Base-by-base conservation (phyloP, 1,284 basidiomycete genomes). In the Kalmanozyma brasiliensis region DNA sequence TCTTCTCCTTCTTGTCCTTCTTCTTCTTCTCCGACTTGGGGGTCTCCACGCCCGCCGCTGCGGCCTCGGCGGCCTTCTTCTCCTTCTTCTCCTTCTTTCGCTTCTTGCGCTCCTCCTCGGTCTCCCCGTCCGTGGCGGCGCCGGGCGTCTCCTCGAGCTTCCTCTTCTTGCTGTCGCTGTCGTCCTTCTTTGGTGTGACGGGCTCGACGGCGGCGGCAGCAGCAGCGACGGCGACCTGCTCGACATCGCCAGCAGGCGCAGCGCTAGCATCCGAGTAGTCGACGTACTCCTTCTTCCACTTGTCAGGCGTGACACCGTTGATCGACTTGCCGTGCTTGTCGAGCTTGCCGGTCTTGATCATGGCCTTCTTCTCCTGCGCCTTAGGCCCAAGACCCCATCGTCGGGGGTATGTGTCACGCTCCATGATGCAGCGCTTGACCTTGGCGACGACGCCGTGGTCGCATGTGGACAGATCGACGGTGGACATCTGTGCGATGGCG, bases 381-480 rank as follows among this genome's bases (percentile, higher is more conserved):
- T 94, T 89, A 34, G 95, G 96, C 19, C 96, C 96, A 53, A 99
- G 88, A 66, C 96, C 96, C 96, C 96, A 98, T 75, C 94, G 89
- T 63, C 96, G 89, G 35, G 96, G 96, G 84, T 98, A 98, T 17
- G 93, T 93, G 84, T 99, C 95, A 47, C 95, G 90, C 85, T 98
- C 83, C 96, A 99, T 99, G 83, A 99, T 98, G 84, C 95, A 98
- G 56, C 96, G 87, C 86, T 99, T 99, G 79, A 99, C 93, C 85
- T 98, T 98, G 41, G 96, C 96, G 35, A 98, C 96, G 56, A 99
- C 93, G 57, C 96, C 96, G 82, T 99, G 96, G 83, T 98, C 95
- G 83, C 94, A 98, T 10, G 94, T 96, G 17, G 94, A 92, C 51
- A 99, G 89, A 83, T 98, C 96, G 63, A 96, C 95, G 10, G 95